These are phyloP conservation scores for Epichloe hybrida DNA, from an alignment of 2,329 filamentous ascomycete species.

Conservation along the genomic window DNA sequence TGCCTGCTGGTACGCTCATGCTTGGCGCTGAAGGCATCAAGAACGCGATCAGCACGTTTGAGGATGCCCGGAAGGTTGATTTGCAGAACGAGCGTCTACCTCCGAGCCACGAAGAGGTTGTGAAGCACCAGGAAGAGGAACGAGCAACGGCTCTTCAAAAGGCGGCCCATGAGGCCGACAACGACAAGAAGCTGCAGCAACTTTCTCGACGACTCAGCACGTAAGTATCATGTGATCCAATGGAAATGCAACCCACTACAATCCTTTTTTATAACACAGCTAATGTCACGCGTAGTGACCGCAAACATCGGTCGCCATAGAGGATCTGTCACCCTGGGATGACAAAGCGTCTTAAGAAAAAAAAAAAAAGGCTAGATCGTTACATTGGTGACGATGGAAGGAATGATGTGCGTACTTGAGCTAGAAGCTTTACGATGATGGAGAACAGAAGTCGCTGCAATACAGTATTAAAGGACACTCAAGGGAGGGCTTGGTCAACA, in stretches of 20 bases:
- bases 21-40: conserved; percentile 96
- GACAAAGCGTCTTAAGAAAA: neutral
- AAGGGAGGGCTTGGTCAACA: neutral
- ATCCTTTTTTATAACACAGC: neutral
- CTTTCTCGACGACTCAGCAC: conserved; percentile 90
- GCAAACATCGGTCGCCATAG: conserved; percentile 13
- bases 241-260: neutral
- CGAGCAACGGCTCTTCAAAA: conserved; percentile 72
- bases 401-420: neutral
- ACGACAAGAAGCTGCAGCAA: conserved; percentile 74
- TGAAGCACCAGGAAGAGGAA: conserved; percentile 68
- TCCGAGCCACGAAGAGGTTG: conserved; percentile 83
- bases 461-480: neutral
- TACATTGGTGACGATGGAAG: neutral
- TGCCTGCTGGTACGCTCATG: conserved; percentile 95
- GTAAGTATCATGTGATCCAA: conserved; percentile 36
- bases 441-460: neutral
- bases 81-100: conserved; percentile 91
- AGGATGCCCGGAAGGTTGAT: conserved; percentile 94
- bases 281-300: conserved; percentile 16
- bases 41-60: conserved; percentile 91
- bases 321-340: neutral
- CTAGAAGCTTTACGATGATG: neutral
- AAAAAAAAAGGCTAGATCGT: neutral
- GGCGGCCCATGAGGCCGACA: conserved; percentile 78